Evolutionary conservation across 495 filamentous ascomycete genomes (phyloP).

Genomic region (Xylaria telfairii): DNA sequence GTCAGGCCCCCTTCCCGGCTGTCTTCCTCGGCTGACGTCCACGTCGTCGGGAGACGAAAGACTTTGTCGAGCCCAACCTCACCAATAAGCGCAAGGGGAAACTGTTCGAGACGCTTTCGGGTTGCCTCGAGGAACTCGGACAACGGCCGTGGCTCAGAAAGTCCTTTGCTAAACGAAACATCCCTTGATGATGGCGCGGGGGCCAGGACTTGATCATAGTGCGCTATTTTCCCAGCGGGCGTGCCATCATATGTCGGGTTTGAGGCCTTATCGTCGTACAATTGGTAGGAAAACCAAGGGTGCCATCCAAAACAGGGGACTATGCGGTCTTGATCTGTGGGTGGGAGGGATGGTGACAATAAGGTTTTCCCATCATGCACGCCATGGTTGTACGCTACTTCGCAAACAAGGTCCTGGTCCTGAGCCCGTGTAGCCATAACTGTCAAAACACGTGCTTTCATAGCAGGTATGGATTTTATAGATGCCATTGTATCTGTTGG

Average conservation of each 20-base stretch:
- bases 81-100: conserved; percentile 77
- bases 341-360: conserved; percentile 18
- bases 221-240: conserved; percentile 60
- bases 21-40: conserved; percentile 45
- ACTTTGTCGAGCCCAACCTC: conserved; percentile 88
- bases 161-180: conserved; percentile 63
- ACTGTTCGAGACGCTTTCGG: conserved; percentile 62
- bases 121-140: conserved; percentile 70
- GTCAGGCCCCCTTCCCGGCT: conserved; percentile 63
- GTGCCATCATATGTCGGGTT: conserved; percentile 45
- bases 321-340: conserved; percentile 44
- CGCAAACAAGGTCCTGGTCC: conserved; percentile 84
- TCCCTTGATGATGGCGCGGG: conserved; percentile 59
- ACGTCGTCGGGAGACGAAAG: conserved; percentile 78
- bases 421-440: conserved; percentile 88
- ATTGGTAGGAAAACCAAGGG: conserved; percentile 95
- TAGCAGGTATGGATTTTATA: conserved; percentile 67
- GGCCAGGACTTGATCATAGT: conserved; percentile 75
- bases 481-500: conserved; percentile 94
- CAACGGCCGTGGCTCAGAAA: conserved; percentile 76
- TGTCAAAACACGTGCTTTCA: conserved; percentile 79
- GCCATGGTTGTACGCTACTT: conserved; percentile 61
- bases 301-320: conserved; percentile 97
- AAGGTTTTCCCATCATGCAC: conserved; percentile 28
- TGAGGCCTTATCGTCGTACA: conserved; percentile 67